Evolutionary conservation across 257 asterid genomes (phyloP).

Genomic region (Salvia miltiorrhiza): DNA sequence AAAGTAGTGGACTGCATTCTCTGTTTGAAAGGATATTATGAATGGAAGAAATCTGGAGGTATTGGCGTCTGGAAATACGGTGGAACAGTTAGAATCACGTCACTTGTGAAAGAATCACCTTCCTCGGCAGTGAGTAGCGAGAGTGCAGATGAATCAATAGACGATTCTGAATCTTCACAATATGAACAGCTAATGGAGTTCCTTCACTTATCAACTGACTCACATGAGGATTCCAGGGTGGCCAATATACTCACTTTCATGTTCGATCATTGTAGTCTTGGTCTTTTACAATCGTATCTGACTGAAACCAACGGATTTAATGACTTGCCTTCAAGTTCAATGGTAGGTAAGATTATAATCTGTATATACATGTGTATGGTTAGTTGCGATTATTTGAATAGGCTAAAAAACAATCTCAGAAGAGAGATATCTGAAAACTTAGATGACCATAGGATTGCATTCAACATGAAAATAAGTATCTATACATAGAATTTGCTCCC

Average conservation of each 20-base stretch:
- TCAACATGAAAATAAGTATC: not conserved
- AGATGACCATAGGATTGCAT: not conserved
- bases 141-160: conserved; percentile 71
- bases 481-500: not conserved
- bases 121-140: conserved; percentile 62
- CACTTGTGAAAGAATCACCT: conserved; percentile 61
- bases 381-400: not conserved
- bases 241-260: conserved; percentile 59
- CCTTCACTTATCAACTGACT: conserved; percentile 57
- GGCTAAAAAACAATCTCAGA: not conserved
- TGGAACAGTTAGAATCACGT: conserved; percentile 74
- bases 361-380: conserved; percentile 20
- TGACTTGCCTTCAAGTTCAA: conserved; percentile 72
- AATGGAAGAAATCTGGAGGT: conserved; percentile 89
- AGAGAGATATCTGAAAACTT: not conserved
- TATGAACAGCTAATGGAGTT: conserved; percentile 67
- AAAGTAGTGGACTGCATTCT: conserved; percentile 93
- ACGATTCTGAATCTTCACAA: conserved; percentile 78
- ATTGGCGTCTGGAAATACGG: conserved; percentile 93
- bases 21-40: conserved; percentile 81
- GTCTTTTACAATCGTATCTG: conserved; percentile 64
- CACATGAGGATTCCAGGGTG: conserved; percentile 60
- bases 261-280: conserved; percentile 67
- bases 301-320: conserved; percentile 48
- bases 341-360: conserved; percentile 74